Percentiles rank a stretch among this genome's conserved stretches.
Conservation (phyloP, 1,139 yeast genomes). For the Saccharomyces pastorianus region DNA sequence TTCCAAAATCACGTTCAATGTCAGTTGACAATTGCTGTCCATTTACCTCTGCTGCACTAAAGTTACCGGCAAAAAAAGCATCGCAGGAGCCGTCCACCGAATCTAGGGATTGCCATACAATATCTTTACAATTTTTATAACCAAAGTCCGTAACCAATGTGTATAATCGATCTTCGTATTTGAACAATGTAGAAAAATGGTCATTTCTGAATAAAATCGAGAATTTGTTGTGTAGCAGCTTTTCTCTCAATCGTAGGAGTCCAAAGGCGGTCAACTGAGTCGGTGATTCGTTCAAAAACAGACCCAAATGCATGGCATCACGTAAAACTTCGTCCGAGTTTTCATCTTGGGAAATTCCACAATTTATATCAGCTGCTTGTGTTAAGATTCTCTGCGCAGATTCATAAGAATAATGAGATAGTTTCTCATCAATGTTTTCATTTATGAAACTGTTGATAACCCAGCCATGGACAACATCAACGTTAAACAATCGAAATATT, state of each 20-base stretch:
- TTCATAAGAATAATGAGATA: slow-evolving; percentile 39
- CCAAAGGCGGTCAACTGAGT: slow-evolving; percentile 72
- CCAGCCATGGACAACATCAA: slow-evolving; percentile 48
- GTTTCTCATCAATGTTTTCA: slow-evolving; percentile 21
- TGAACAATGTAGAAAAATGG: slow-evolving; percentile 69
- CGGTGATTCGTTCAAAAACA: slow-evolving; percentile 39
- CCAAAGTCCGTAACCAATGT: slow-evolving; percentile 68
- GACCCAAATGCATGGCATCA: slow-evolving; percentile 27
- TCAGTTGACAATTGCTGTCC: slow-evolving; percentile 2
- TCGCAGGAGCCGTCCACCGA: slow-evolving; percentile 62
- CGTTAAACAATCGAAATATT: slow-evolving; percentile 39
- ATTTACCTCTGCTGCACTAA: slow-evolving; percentile 34
- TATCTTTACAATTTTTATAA: slow-evolving; percentile 39
- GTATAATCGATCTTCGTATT: slow-evolving; percentile 44
- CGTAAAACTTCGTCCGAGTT: slow-evolving; percentile 20
- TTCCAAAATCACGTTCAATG: not conserved
- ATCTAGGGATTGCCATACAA: slow-evolving; percentile 72
- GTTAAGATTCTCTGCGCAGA: slow-evolving; percentile 38
- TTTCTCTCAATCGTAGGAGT: slow-evolving; percentile 35
- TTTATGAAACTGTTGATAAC: slow-evolving; percentile 31
- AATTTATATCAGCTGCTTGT: slow-evolving; percentile 31
- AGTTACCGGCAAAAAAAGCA: slow-evolving; percentile 55
- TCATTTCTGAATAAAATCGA: slow-evolving; percentile 75
- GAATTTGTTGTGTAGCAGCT: slow-evolving; percentile 42
- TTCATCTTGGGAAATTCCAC: slow-evolving; percentile 6